Conservation (phyloP, 306 rosid species). For the Pterocarpus macrocarpus region DNA sequence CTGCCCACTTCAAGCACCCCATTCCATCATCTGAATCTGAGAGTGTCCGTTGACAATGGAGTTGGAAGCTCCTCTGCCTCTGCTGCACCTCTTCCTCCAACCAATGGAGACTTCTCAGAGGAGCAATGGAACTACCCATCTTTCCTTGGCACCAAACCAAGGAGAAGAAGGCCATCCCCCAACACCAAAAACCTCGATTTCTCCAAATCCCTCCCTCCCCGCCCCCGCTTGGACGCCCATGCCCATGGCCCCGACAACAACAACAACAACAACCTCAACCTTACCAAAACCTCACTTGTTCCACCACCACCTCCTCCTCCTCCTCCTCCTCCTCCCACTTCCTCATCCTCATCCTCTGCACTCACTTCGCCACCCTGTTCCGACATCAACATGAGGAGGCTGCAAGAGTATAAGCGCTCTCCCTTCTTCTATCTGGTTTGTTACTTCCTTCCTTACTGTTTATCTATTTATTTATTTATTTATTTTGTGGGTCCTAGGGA, state of each 20-base stretch:
- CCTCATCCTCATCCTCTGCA: background rate
- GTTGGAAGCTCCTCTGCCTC: background rate
- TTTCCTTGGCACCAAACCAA: conserved; percentile 66
- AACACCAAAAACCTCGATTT: conserved; percentile 48
- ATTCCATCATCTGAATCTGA: conserved; percentile 49
- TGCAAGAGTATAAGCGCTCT: conserved; percentile 40
- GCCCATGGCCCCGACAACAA: background rate
- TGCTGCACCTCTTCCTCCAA: background rate
- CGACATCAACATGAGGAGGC: conserved; percentile 17
- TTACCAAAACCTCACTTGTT: conserved; percentile 35
- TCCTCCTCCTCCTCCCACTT: background rate
- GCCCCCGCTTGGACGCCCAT: background rate
- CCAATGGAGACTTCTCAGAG: conserved; percentile 53
- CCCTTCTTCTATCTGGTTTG: conserved; percentile 63
- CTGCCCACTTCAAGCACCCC: conserved; percentile 53
- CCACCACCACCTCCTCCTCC: conserved; percentile 33
- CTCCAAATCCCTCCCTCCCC: background rate
- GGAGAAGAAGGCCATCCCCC: conserved; percentile 51
- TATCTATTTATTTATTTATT: background rate
- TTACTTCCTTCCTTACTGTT: background rate
- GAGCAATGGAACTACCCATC: conserved; percentile 83
- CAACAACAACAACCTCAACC: background rate
- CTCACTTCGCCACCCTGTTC: conserved; percentile 11
- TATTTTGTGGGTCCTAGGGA: too few relatives aligned
- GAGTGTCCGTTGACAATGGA: conserved; percentile 50